phyloP scores from a whole-genome alignment of 2,329 filamentous ascomycete genomes.

The Pseudopyrenochaeta lycopersici region DNA sequence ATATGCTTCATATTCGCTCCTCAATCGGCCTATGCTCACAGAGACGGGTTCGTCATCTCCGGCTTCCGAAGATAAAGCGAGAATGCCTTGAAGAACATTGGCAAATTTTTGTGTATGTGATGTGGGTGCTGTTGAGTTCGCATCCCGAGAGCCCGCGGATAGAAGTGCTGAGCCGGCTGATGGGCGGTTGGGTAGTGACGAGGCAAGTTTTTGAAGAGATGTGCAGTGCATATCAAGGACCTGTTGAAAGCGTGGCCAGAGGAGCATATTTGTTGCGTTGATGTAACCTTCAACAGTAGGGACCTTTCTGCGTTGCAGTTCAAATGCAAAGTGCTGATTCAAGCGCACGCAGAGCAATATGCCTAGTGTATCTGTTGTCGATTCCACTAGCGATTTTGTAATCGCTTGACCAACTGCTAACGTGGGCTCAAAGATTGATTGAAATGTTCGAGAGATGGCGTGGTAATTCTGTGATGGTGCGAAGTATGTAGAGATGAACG shows the following conservation, averaged over 20 bases:
- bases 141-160: slow-evolving; percentile 52
- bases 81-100: slow-evolving; percentile 85
- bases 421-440: slow-evolving; percentile 87
- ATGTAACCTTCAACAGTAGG: slow-evolving; percentile 90
- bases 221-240: slow-evolving; percentile 95
- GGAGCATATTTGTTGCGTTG: slow-evolving; percentile 92
- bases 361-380: slow-evolving; percentile 84
- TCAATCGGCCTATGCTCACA: slow-evolving; percentile 78
- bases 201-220: slow-evolving; percentile 72
- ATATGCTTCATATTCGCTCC: slow-evolving; percentile 84
- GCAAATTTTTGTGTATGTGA: slow-evolving; percentile 94
- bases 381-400: slow-evolving; percentile 78
- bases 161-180: slow-evolving; percentile 45
- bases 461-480: slow-evolving; percentile 77
- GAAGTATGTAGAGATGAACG: slow-evolving; percentile 91
- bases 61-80: slow-evolving; percentile 85
- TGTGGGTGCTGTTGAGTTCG: slow-evolving; percentile 82
- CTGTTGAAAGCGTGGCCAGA: slow-evolving; percentile 95
- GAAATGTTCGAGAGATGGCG: slow-evolving; percentile 82
- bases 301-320: slow-evolving; percentile 88
- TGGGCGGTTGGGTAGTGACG: slow-evolving; percentile 50
- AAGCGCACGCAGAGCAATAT: slow-evolving; percentile 89
- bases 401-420: slow-evolving; percentile 83
- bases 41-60: slow-evolving; percentile 94
- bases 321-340: slow-evolving; percentile 94